Evolutionary conservation across 2,329 filamentous ascomycete genomes (phyloP), one percentile per base, ranked within the genome.

Genomic region (Polytolypa hystricis): DNA sequence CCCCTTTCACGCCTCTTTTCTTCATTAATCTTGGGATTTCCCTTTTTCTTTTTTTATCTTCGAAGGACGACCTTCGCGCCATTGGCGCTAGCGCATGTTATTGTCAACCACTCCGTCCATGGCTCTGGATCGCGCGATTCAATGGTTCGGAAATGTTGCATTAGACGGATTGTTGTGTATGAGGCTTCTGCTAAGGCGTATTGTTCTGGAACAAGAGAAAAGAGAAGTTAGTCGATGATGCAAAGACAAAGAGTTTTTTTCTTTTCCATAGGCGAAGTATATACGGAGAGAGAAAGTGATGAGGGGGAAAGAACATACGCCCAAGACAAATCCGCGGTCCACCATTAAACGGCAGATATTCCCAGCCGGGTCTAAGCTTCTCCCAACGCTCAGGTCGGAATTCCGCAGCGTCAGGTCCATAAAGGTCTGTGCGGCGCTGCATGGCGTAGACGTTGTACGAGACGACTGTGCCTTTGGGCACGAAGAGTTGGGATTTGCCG

Each of bases 321-420:
- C 71, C 71, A 25, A 75, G 70, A 42, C 72, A 75, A 31, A 72
- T 70, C 12, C 68, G 53, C 3, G 69, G 67, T 0, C 68, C 69
- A 2, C 67, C 67, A 35, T 70, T 70, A 39, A 73, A 73, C 0
- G 70, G 70, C 28, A 70, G 63, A 40, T 68, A 73, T 14, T 67
- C 61, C 66, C 69, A 72, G 43, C 60, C 65, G 0, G 69, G 69
- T 26, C 61, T 60, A 65, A 69, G 67, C 17, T 63, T 64, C 12
- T 54, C 47, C 69, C 69, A 73, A 6, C 69, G 56, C 43, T 71
- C 67, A 1, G 69, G 69, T 35, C 62, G 61, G 56, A 66, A 73
- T 27, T 39, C 35, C 11, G 37, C 30, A 10, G 42, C 37, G 29
- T 45, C 42, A 8, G 41, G 43, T 4, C 41, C 42, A 40, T 71